Percentiles rank a stretch among this genome's conserved stretches.
Evolutionary conservation across 176 grass and related monocot genomes (phyloP).

Genomic region (Cocos nucifera): DNA sequence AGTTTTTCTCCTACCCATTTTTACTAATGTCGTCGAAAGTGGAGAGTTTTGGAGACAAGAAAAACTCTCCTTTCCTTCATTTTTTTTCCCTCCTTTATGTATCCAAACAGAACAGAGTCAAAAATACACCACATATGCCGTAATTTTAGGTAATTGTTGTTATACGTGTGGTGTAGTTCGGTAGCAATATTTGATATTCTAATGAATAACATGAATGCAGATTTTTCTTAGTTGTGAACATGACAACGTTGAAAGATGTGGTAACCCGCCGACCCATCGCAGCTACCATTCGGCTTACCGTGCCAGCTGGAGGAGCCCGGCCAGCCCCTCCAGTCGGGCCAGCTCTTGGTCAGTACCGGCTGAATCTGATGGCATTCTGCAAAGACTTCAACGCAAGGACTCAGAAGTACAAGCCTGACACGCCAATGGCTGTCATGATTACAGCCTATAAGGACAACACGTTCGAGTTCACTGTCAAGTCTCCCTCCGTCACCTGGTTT

Average conservation of each 20-base stretch:
- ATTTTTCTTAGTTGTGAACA: conserved; percentile 9
- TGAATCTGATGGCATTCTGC: conserved; percentile 94
- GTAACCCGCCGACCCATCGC: conserved; percentile 46
- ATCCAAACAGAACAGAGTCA: too few species aligned
- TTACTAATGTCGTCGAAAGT: too few species aligned
- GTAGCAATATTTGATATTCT: too few species aligned
- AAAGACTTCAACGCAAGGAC: conserved; percentile 97
- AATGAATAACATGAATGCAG: conserved; percentile 12
- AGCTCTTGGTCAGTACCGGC: conserved; percentile 64
- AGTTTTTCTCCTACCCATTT: too few species aligned
- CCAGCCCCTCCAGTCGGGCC: conserved; percentile 73
- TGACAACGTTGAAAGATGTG: conserved; percentile 68
- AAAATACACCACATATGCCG: too few species aligned
- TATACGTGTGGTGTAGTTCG: too few species aligned
- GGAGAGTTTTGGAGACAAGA: too few species aligned
- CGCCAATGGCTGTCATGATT: conserved; percentile 71
- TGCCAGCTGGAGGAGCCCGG: conserved; percentile 64
- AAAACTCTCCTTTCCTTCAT: too few species aligned
- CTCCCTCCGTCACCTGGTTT: conserved; percentile 74
- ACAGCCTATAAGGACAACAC: conserved; percentile 89
- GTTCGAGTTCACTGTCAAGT: conserved; percentile 79
- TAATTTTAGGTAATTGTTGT: too few species aligned
- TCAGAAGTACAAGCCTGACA: conserved; percentile 89
- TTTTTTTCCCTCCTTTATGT: too few species aligned
- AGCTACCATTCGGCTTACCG: conserved; percentile 71